Evolutionary conservation across 2,329 filamentous ascomycete genomes (phyloP), one percentile per base, ranked within the genome.

Genomic region (Atkinsonella hypoxylon): DNA sequence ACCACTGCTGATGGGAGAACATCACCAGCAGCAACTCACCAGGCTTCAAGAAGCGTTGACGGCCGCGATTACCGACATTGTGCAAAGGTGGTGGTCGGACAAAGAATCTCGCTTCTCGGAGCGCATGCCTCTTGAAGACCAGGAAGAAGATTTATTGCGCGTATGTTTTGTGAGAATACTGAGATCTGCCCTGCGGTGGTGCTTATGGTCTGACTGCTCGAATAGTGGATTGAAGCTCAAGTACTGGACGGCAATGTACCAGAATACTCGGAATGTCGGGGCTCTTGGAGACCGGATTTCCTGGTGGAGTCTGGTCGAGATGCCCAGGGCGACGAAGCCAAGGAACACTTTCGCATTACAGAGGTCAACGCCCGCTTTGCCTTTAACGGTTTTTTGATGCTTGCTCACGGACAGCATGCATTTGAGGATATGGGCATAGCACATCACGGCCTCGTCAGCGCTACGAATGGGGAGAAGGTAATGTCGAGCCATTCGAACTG

Each of bases 281-380:
- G 65, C 2, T 68, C 65, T 1, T 70, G 67, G 64, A 59, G 69
- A 15, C 69, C 69, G 8, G 67, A 70, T 45, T 70, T 70, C 45
- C 53, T 71, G 1, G 59, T 71, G 1, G 66, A 67, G 26, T 56
- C 64, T 2, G 45, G 59, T 15, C 18, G 12, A 3, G 10, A 41
- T n/a, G 8, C 10, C 30, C 39, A 44, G 1, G 38, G 51, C 1
- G 52, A 47, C 15, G 15, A 49, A 12, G 6, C 17, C 4, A 15
- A 39, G 15, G 61, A 67, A 34, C 58, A 56, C 13, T 66, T 60
- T 26, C 51, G 60, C 7, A 63, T 71, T 6, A 67, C 67, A 2
- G 69, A 71, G 20, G 70, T 71, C 36, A 71, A 71, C 45, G 67
- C 66, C 1, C 62, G 69, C 0, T 71, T 70, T 47, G 58, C 60